These are phyloP conservation scores for Exophiala oligosperma DNA, from an alignment of 2,329 filamentous ascomycete species.

Conservation along the genomic window DNA sequence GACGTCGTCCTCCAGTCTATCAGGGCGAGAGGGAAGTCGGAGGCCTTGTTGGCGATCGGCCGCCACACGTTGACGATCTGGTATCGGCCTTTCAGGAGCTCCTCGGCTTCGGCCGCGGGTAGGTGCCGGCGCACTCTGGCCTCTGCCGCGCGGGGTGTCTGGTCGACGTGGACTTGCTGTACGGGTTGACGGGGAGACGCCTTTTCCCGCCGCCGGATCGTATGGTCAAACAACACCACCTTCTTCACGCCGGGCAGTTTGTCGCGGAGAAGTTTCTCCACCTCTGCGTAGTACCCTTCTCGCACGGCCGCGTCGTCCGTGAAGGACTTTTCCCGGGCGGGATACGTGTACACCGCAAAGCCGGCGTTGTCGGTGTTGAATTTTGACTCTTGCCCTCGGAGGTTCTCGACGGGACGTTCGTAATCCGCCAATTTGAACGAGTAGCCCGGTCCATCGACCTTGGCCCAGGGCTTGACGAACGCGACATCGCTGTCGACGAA, in stretches of 20 bases:
- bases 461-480: constrained; percentile 59
- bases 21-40: constrained; percentile 67
- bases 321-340: constrained; percentile 57
- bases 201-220: constrained; percentile 60
- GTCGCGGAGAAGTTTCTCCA: constrained; percentile 57
- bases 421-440: constrained; percentile 53
- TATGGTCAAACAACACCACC: constrained; percentile 72
- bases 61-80: constrained; percentile 73
- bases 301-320: constrained; percentile 57
- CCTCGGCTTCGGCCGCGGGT: constrained; percentile 55
- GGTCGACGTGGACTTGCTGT: constrained; percentile 70
- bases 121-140: constrained; percentile 63
- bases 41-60: constrained; percentile 63
- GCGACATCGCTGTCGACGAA: constrained; percentile 40
- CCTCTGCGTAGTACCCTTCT: constrained; percentile 60
- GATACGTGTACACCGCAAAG: constrained; percentile 56
- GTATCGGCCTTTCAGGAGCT: constrained; percentile 58
- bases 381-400: constrained; percentile 51
- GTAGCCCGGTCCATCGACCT: constrained; percentile 61
- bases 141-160: constrained; percentile 64
- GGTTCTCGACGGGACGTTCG: constrained; percentile 53
- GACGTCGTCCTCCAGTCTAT: constrained; percentile 63
- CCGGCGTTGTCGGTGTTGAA: constrained; percentile 61
- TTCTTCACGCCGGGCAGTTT: constrained; percentile 59
- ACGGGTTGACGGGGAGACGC: constrained; percentile 63